Evolutionary conservation across 257 asterid species (phyloP), one percentile per base, ranked within the genome.

Genomic region (Salvia hispanica): DNA sequence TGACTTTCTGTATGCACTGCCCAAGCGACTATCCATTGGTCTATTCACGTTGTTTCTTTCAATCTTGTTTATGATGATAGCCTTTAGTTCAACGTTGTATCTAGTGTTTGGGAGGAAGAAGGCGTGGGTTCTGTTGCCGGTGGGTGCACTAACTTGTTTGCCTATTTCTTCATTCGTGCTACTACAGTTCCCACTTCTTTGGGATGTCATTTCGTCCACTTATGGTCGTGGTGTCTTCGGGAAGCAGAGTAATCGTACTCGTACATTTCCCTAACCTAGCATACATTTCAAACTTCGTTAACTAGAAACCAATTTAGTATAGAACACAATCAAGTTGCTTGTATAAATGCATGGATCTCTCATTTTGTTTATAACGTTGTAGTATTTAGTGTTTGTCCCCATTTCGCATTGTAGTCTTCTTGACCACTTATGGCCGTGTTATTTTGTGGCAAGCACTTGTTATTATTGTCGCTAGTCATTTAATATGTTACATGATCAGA

Each of bases 1-100:
- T 25, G 31, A 25, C 31, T 25, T 25, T 25, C 31, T 25, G 31
- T 25, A 25, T 25, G 31, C 31, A 2, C 3, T 73, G 44, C 78
- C 78, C 4, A 67, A 67, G 64, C 60, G 78, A 6, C 66, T 74
- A 0, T 11, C 16, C 42, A 28, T 55, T 12, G 42, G 61, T 2
- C 61, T 55, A 1, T 40, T 55, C 12, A 55, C 42, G 0, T 43
- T 55, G 6, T 55, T 55, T 15, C 14, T 54, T 28, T 25, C 58
- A 6, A 53, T 53, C 6, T 21, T 53, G 36, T 54, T 54, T 25
- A 25, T 25, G 31, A 25, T 25, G 31, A 25, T 25, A 25, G 31
- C 31, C 31, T 25, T 25, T 25, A 18, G 60, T 4, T 21, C 60
- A 3, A 54, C 60, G 7, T 7, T 54, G 39, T 54, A 54, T 54